A percentile compares a stretch with the other conserved stretches of the same genome.
phyloP scores from a whole-genome alignment of 73 alveolate genomes.

The Tetrahymena borealis region DNA sequence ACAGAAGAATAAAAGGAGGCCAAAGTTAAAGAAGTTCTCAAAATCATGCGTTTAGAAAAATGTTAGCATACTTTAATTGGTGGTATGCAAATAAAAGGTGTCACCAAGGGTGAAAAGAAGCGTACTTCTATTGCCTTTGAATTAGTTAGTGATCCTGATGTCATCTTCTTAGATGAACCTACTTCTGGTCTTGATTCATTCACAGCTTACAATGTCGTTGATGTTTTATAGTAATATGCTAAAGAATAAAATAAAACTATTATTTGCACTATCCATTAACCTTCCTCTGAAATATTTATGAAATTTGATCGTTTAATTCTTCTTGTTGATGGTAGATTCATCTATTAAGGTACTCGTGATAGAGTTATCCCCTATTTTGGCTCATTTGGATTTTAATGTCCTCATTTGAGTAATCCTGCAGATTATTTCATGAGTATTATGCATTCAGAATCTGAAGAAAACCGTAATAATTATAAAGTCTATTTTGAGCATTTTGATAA shows the following conservation, averaged over 20 bases:
- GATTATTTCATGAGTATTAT: conserved; percentile 61
- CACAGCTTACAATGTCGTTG: conserved; percentile 38
- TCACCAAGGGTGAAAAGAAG: conserved; percentile 51
- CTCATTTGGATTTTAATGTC: conserved; percentile 57
- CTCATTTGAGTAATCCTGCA: conserved; percentile 70
- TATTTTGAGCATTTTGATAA: neutral
- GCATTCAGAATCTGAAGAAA: conserved; percentile 12
- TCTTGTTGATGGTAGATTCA: conserved; percentile 49
- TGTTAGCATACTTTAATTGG: conserved; percentile 32
- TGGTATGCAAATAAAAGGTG: conserved; percentile 17
- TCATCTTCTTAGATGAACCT: conserved; percentile 56
- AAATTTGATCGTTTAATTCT: conserved; percentile 29
- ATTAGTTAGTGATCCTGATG: conserved; percentile 48
- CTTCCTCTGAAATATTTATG: conserved; percentile 50
- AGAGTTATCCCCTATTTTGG: conserved; percentile 53
- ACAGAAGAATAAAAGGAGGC: conserved; percentile 46
- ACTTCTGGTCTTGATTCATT: conserved; percentile 57
- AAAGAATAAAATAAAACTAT: conserved; percentile 35
- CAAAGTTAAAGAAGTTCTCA: conserved; percentile 12
- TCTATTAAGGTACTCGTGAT: conserved; percentile 52
- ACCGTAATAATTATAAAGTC: neutral
- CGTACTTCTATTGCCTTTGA: conserved; percentile 56
- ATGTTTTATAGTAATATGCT: neutral
- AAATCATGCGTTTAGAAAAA: conserved; percentile 26
- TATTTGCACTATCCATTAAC: conserved; percentile 68